Evolutionary conservation across 1,284 basidiomycete species (phyloP), one percentile per base, ranked within the genome.

Genomic region (Dichomitus squalens): DNA sequence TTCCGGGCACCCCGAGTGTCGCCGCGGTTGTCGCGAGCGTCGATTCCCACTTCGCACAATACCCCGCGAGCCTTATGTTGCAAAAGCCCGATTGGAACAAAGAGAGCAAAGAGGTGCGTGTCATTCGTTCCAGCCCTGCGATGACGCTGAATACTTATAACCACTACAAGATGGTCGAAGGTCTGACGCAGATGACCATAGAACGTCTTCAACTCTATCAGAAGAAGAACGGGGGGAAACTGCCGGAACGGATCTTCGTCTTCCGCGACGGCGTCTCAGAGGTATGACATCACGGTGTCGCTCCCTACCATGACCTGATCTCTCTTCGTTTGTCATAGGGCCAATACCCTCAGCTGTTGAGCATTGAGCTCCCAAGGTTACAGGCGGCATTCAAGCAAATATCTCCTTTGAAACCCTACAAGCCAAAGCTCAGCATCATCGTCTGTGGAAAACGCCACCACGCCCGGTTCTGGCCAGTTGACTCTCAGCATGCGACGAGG

Each of bases 381-480:
- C 66, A 78, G 8, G 73, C 76, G 1, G 85, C 88, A 0, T 88
- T 87, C 73, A 74, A 78, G 64, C 79, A 76, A 53, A 72, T 89
- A 43, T 76, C 72, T 18, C 70, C 76, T 6, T 69, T 73, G 47
- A 76, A 72, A 25, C 72, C 71, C 1, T 92, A 90, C 67, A 69
- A 70, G 20, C 92, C 90, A 0, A 76, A 79, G 46, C 67, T 93
- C 8, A 85, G 87, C 7, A 90, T 92, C 65, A 75, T 89, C 58
- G 80, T 92, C 52, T 92, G 88, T 67, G 88, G 88, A 7, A 93
- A 93, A 71, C 83, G 90, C 0, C 92, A 93, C 66, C 83, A 93
- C 66, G 85, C 89, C 0, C 81, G 84, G 38, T 84, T 87, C 69
- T 88, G 77, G 70, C 78, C 88, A 0, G 82, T 82, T 0, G 70